These are phyloP conservation scores for Geosmithia putterillii DNA, from an alignment of 2,329 filamentous ascomycete genomes.

Conservation along the genomic window DNA sequence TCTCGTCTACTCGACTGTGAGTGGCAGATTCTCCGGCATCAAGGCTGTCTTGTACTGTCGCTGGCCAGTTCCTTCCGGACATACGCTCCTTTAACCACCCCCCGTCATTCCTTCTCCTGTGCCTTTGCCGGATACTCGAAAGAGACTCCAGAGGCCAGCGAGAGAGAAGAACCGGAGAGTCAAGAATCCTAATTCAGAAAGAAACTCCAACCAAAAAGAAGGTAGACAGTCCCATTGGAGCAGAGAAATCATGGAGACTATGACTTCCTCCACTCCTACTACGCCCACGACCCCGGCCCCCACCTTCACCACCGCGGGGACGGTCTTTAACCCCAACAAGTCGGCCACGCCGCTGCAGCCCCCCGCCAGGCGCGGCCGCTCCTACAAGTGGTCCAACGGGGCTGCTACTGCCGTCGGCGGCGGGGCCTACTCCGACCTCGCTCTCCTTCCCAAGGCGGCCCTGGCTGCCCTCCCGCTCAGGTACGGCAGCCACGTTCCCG, in stretches of 20 bases:
- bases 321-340: constrained; percentile 35
- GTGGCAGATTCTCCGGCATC: neutral
- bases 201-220: too few relatives aligned
- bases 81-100: neutral
- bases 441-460: constrained; percentile 22
- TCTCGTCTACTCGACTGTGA: neutral
- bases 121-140: too few relatives aligned
- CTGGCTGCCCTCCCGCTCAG: constrained; percentile 21
- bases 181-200: too few relatives aligned
- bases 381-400: constrained; percentile 24
- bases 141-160: too few relatives aligned
- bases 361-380: constrained; percentile 36
- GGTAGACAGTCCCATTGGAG: too few relatives aligned
- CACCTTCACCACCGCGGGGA: constrained; percentile 45
- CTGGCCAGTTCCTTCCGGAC: neutral
- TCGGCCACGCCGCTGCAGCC: constrained; percentile 33
- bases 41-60: neutral
- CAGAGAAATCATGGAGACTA: constrained; percentile 1
- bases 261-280: neutral
- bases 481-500: constrained; percentile 1
- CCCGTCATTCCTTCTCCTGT: neutral
- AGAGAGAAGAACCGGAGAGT: too few relatives aligned
- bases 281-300: neutral
- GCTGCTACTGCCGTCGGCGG: too few relatives aligned
- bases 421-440: constrained; percentile 15